phyloP scores from a whole-genome alignment of 1,284 basidiomycete species.

The Marasmius fiardii region DNA sequence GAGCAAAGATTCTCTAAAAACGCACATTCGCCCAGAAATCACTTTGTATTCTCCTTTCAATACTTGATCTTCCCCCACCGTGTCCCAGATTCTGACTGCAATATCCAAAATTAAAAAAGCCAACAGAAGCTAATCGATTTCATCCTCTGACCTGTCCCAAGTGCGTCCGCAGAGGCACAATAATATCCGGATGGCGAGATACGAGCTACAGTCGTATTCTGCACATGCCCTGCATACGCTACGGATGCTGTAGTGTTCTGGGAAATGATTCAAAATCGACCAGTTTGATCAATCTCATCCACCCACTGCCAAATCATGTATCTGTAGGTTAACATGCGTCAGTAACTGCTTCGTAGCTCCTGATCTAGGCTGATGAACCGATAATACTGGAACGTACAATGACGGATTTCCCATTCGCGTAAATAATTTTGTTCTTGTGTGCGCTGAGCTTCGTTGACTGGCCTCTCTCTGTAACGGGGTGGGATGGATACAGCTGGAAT shows the following conservation, averaged over 20 bases:
- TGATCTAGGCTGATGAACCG: no score
- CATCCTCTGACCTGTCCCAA: constrained; percentile 63
- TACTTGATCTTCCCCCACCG: constrained; percentile 81
- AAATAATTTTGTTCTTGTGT: constrained; percentile 82
- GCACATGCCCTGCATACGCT: constrained; percentile 78
- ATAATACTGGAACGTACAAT: no score
- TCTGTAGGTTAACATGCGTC: constrained; percentile 23
- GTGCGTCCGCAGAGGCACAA: constrained; percentile 84
- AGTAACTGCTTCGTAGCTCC: no score
- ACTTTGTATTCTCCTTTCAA: constrained; percentile 86
- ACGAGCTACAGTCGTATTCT: constrained; percentile 85
- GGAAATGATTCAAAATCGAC: constrained; percentile 5
- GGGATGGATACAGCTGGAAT: constrained; percentile 63
- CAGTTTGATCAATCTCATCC: constrained; percentile 1
- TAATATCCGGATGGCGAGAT: constrained; percentile 96
- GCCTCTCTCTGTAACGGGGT: constrained; percentile 74
- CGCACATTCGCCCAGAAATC: constrained; percentile 78
- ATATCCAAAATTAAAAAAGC: neutral
- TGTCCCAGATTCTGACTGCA: constrained; percentile 90
- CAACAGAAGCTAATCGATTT: neutral
- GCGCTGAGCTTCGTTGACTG: constrained; percentile 81
- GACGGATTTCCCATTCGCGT: constrained; percentile 83
- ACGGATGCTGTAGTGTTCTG: constrained; percentile 58
- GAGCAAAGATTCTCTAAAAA: constrained; percentile 11
- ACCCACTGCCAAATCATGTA: constrained; percentile 47